A percentile compares a stretch with the other conserved stretches of the same genome.
phyloP scores from a whole-genome alignment of 2,329 filamentous ascomycete species.

The Cryoendolithus antarcticus region DNA sequence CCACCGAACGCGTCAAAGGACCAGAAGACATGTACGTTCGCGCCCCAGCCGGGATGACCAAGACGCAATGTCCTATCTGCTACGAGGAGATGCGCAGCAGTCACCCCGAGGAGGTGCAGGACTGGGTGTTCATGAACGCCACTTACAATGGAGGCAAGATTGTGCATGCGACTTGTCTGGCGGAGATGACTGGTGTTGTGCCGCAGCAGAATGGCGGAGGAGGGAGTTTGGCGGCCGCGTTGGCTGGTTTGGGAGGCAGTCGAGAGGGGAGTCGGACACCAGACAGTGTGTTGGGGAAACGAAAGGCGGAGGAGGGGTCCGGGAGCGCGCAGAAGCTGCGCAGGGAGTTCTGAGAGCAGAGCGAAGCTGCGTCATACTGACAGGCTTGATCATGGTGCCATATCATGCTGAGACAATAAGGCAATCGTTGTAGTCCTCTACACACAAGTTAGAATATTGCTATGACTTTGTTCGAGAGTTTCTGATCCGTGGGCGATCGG shows the following conservation, averaged over 20 bases:
- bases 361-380: constrained; percentile 46
- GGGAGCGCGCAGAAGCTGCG: constrained; percentile 5
- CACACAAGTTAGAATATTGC: too few relatives aligned
- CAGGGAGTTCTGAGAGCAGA: constrained; percentile 1
- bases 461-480: too few relatives aligned
- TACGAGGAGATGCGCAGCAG: constrained; percentile 88
- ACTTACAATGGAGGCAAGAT: constrained; percentile 64
- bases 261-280: constrained; percentile 24
- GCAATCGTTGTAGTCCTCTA: too few relatives aligned
- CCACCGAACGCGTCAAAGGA: constrained; percentile 38
- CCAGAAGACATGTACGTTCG: constrained; percentile 61
- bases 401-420: too few relatives aligned
- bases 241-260: constrained; percentile 10
- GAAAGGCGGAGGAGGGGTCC: constrained; percentile 21
- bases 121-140: constrained; percentile 95
- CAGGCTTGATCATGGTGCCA: constrained; percentile 45
- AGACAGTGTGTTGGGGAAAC: constrained; percentile 21
- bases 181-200: constrained; percentile 44
- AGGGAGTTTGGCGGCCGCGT: constrained; percentile 12
- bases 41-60: constrained; percentile 62
- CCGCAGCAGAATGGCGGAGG: constrained; percentile 5
- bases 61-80: constrained; percentile 83
- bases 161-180: constrained; percentile 82
- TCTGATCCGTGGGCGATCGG: too few relatives aligned
- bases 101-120: constrained; percentile 85